Evolutionary conservation across 495 filamentous ascomycete species (phyloP).

Genomic region (Lasiosphaeria ovina): DNA sequence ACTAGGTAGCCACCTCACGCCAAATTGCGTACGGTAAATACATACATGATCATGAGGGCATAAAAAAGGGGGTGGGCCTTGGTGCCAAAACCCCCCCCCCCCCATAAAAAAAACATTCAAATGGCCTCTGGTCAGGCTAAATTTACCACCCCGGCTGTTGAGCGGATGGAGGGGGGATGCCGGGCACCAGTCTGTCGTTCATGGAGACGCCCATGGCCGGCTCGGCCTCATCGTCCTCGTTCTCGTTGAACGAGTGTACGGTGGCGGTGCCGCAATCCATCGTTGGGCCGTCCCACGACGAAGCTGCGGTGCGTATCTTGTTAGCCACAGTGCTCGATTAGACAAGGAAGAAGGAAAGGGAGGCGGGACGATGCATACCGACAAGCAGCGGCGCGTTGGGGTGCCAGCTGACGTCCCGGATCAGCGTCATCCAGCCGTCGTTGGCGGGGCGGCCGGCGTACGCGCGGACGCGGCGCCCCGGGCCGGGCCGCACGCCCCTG

Average conservation of each 20-base stretch:
- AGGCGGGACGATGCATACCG: conserved; percentile 50
- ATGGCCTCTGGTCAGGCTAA: too few species aligned
- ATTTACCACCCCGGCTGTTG: too few species aligned
- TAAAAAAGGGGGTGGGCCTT: too few species aligned
- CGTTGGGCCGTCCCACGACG: conserved; percentile 74
- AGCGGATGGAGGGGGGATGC: too few species aligned
- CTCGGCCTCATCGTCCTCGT: conserved; percentile 62
- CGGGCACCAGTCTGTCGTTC: conserved; percentile 43
- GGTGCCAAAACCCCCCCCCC: too few species aligned
- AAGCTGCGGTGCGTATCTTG: conserved; percentile 51
- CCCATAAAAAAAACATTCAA: too few species aligned
- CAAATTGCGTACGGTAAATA: too few species aligned
- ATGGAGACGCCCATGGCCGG: conserved; percentile 57
- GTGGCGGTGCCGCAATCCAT: conserved; percentile 70
- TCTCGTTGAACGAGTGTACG: conserved; percentile 72
- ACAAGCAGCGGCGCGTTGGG: conserved; percentile 85
- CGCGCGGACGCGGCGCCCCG: conserved; percentile 10
- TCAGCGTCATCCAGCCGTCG: conserved; percentile 69
- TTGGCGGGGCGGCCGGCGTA: conserved; percentile 32
- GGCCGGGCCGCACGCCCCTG: conserved; percentile 14
- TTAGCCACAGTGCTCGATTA: background rate
- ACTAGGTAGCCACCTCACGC: too few species aligned
- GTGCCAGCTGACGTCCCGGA: conserved; percentile 95
- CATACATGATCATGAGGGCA: too few species aligned
- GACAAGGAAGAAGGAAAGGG: background rate